Percentiles rank a stretch among this genome's conserved stretches.
Conservation (phyloP, 176 grass and related monocot genomes). For the Triticum aestivum region IWGSC_CS_RefSeq_v2.1 NC_057796.1:104448317-104448816, state of each 20-base stretch:
- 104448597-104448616: slow-evolving; percentile 49
- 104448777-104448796: too few species aligned
- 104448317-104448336: slow-evolving; percentile 10
- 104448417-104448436: not conserved
- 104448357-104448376: slow-evolving; percentile 26
- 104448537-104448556: slow-evolving; percentile 46
- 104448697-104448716: not conserved
- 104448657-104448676: not conserved
- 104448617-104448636: slow-evolving; percentile 16
- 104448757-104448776: too few species aligned
- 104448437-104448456: not conserved
- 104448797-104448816: too few species aligned
- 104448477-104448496: slow-evolving; percentile 60
- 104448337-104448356: not conserved
- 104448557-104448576: slow-evolving; percentile 56
- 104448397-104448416: not conserved
- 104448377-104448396: not conserved
- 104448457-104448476: slow-evolving; percentile 69
- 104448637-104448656: not conserved
- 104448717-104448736: not conserved
- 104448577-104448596: slow-evolving; percentile 11
- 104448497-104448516: slow-evolving; percentile 55
- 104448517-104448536: slow-evolving; percentile 44
- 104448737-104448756: slow-evolving; percentile 1
- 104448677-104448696: not conserved